Base-by-base conservation (phyloP, 2,329 filamentous ascomycete species). In the Trichoderma harzianum region DNA sequence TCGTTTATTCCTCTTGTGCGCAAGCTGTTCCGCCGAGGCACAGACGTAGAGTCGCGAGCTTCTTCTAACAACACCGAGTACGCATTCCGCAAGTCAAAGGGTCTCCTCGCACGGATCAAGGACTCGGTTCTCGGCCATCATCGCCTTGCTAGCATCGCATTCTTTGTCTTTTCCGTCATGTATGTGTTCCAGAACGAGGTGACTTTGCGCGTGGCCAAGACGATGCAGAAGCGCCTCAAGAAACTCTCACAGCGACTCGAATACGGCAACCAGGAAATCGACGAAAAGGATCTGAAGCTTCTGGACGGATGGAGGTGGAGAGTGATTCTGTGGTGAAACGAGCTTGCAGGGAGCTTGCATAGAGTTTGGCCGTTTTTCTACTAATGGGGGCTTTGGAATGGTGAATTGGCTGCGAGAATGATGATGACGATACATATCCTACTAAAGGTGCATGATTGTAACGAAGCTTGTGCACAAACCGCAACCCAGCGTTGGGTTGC, bases 141-240 rank as follows among this genome's bases (percentile, higher is more conserved):
- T 26, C 66, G 51, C 2, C 77, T 88, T 30, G 86, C 87, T 1
- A 84, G 84, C 43, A 73, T 89, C 11, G 85, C 85, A 10, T 84
- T 87, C 74, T 84, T 89, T 36, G 86, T 89, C 3, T 86, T 89
- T 73, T 85, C 86, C 3, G 85, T 88, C 24, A 79, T 89, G 51
- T 89, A 88, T 77, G 84, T 89, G 14, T 90, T 90, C 73, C 84
- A 85, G 75, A 88, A 87, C 76, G 88, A 90, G 77, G 87, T 90
- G 24, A 83, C 85, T 67, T 77, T 89, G 61, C 84, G 87, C 5
- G 86, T 88, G 4, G 86, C 86, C 12, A 83, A 82, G 76, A 89
- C 87, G 5, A 78, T 88, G 21, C 81, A 83, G 34, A 86, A 84
- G 77, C 80, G 87, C 32, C 76, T 89, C 62, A 86, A 84, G 79